Evolutionary conservation across 2,329 filamentous ascomycete species (phyloP).

Genomic region (Amesomyces nigricolor): DNA sequence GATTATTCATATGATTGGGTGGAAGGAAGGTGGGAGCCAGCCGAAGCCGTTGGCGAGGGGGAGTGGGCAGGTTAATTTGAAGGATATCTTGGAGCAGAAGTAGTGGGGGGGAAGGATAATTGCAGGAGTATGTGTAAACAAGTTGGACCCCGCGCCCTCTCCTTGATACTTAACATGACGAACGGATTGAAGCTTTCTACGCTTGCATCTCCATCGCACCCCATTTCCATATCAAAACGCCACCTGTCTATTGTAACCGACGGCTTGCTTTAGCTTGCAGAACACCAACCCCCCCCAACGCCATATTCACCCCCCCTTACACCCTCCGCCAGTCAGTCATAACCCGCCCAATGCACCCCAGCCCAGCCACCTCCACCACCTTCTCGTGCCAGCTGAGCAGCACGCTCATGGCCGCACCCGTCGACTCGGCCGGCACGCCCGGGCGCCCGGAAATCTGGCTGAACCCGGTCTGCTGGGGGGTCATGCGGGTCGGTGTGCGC

Average conservation of each 20-base stretch:
- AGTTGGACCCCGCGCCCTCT: too few relatives aligned
- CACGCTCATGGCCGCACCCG: slow-evolving; percentile 90
- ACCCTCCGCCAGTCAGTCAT: slow-evolving; percentile 97
- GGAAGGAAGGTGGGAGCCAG: slow-evolving; percentile 80
- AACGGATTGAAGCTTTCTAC: too few relatives aligned
- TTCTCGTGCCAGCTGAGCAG: slow-evolving; percentile 98
- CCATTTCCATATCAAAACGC: background rate
- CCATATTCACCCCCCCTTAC: slow-evolving; percentile 36
- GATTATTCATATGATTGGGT: slow-evolving; percentile 98
- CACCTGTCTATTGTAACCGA: too few relatives aligned
- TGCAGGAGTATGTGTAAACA: background rate
- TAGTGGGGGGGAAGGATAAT: slow-evolving; percentile 19
- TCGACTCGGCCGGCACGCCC: slow-evolving; percentile 55
- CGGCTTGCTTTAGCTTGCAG: background rate
- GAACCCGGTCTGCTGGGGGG: slow-evolving; percentile 81
- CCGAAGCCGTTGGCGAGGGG: slow-evolving; percentile 74
- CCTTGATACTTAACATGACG: too few relatives aligned
- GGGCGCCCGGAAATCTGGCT: slow-evolving; percentile 65
- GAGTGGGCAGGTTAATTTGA: slow-evolving; percentile 80
- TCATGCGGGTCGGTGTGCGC: slow-evolving; percentile 45
- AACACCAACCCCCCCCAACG: slow-evolving; percentile 7
- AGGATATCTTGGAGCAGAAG: slow-evolving; percentile 62
- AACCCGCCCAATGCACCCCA: slow-evolving; percentile 84
- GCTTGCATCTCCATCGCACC: background rate
- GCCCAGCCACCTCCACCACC: slow-evolving; percentile 85